Evolutionary conservation across 208 protist species (phyloP).

Genomic region (Crithidia bombi): DNA sequence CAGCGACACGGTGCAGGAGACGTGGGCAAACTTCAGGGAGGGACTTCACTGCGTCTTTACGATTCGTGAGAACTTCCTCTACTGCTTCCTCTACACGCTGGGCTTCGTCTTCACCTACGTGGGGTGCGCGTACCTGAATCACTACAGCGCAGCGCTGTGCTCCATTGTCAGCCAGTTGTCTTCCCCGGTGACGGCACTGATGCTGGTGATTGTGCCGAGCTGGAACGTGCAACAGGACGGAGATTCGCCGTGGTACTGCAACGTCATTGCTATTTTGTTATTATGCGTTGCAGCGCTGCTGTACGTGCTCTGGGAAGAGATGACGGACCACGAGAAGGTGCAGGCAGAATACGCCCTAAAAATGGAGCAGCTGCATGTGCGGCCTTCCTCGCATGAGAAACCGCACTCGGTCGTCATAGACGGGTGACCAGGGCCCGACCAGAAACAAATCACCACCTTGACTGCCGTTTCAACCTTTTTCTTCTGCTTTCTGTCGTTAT

Average conservation of each 20-base stretch:
- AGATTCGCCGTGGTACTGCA: conserved; percentile 75
- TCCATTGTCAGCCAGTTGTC: conserved; percentile 84
- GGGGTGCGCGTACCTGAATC: conserved; percentile 84
- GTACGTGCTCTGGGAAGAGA: conserved; percentile 82
- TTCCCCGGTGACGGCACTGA: conserved; percentile 71
- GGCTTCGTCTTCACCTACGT: conserved; percentile 84
- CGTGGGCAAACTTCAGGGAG: conserved; percentile 72
- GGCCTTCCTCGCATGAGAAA: conserved; percentile 26
- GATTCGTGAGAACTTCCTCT: conserved; percentile 64
- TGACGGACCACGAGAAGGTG: conserved; percentile 75
- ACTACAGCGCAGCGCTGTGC: conserved; percentile 83
- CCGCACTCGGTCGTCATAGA: conserved; percentile 22
- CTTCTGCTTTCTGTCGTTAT: neutral
- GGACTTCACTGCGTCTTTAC: conserved; percentile 70
- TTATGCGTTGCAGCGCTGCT: conserved; percentile 60
- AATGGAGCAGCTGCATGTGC: conserved; percentile 48
- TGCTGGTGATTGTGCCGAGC: conserved; percentile 71
- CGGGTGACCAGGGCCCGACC: neutral
- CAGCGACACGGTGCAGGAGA: conserved; percentile 51
- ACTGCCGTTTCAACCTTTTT: neutral
- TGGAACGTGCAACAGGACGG: conserved; percentile 68
- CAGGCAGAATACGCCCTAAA: conserved; percentile 67
- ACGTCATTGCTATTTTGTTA: conserved; percentile 64
- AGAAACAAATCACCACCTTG: neutral
- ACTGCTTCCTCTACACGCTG: conserved; percentile 74